Evolutionary conservation across 805 yeast species (phyloP), one percentile per base, ranked within the genome.

Genomic region (Myxozyma melibiosi): DNA sequence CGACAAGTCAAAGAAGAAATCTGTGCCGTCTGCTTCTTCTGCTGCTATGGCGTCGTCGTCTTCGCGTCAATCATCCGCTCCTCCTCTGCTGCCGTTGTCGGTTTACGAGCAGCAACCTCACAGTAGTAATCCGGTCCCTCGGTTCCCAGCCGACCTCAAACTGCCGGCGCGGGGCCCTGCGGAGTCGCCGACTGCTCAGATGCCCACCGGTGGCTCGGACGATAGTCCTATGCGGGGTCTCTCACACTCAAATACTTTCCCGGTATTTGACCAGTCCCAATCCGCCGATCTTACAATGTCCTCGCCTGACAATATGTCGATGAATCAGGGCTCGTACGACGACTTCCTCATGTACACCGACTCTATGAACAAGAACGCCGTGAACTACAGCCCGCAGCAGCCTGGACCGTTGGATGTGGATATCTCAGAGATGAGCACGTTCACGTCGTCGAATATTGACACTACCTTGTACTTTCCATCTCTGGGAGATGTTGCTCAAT

Each of bases 401-500:
- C 30, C 42, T 20, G 27, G 35, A 9, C 43, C 34, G n/a, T 31
- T 47, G 27, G 33, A 38, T 47, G 43, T 27, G 24, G 51, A 35
- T 37, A 47, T 47, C 11, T 38, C 43, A 16, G 43, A 37, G 39
- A 38, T 58, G 47, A 44, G 40, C 20, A 46, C 45, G 14, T 34
- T 40, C 8, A 53, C 51, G 18, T 45, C 53, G 25, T 30, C 50
- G 34, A 56, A 55, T 42, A 43, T 52, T 20, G 42, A 58, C 45
- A 55, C 63, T 2, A 53, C 27, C 25, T 28, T 54, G 22, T 59
- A 59, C 22, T 55, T 59, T 27, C 61, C 61, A 14, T 44, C 51
- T 3, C 43, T 58, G 20, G 48, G 48, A 13, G 18, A 39, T 11
- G 24, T 35, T 28, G 28, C 50, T 13, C 5, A 37, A 5, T 16